A percentile compares a stretch with the other conserved stretches of the same genome.
Evolutionary conservation across 768 basidiomycete species (phyloP).

Genomic region (Heimioporus sp.): DNA sequence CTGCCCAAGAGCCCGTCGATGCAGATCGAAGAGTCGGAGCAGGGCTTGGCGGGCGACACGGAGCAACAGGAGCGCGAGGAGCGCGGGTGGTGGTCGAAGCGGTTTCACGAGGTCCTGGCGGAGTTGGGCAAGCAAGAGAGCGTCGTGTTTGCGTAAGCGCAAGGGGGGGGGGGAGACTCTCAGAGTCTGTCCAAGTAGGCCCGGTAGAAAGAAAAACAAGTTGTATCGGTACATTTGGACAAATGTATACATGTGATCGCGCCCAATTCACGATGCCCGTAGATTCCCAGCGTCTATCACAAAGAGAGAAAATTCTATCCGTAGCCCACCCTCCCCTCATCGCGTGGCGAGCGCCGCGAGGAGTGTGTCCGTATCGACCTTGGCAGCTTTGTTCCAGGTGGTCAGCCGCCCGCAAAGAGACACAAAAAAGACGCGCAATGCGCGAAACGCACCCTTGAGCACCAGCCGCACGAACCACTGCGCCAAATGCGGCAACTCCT

Average conservation of each 20-base stretch:
- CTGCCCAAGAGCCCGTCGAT: constrained; percentile 74
- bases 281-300: not conserved
- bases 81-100: constrained; percentile 69
- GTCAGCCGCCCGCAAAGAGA: not conserved
- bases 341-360: constrained; percentile 54
- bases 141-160: too few relatives aligned
- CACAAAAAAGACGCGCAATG: not conserved
- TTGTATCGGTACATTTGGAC: too few relatives aligned
- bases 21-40: constrained; percentile 41
- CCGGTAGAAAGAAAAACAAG: too few relatives aligned
- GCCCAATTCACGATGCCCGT: not conserved
- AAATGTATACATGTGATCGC: not conserved
- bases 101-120: constrained; percentile 60
- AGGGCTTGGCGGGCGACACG: constrained; percentile 24
- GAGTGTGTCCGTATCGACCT: constrained; percentile 61
- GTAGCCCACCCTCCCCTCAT: constrained; percentile 4
- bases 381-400: constrained; percentile 49
- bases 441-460: constrained; percentile 64
- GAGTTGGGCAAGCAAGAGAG: constrained; percentile 44
- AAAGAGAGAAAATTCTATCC: not conserved
- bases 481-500: constrained; percentile 66
- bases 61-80: constrained; percentile 59
- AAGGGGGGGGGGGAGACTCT: too few relatives aligned
- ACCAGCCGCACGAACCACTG: constrained; percentile 63
- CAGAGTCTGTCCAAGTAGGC: too few relatives aligned